Conservation (phyloP, 2,329 filamentous ascomycete species). For the Ascochyta lentis region DNA sequence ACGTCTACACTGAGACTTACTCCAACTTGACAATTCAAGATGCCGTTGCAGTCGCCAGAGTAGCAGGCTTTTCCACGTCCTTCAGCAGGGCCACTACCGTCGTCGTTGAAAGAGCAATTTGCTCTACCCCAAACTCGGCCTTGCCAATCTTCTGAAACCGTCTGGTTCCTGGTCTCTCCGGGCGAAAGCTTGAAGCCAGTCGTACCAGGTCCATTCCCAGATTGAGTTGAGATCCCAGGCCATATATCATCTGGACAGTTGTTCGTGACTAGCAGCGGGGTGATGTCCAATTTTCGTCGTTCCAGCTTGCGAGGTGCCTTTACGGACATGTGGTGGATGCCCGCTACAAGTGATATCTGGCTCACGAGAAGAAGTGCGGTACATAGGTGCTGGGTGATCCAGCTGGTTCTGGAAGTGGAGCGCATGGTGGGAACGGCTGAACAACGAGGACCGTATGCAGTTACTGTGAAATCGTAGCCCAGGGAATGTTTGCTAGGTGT, state of each 20-base stretch:
- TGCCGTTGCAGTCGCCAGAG: constrained; percentile 78
- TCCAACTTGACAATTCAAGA: constrained; percentile 71
- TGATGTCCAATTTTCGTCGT: constrained; percentile 45
- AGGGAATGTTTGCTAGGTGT: constrained; percentile 22
- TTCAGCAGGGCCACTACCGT: constrained; percentile 62
- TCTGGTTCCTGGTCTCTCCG: constrained; percentile 65
- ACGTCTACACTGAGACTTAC: constrained; percentile 55
- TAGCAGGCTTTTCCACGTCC: constrained; percentile 65
- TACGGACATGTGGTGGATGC: constrained; percentile 42
- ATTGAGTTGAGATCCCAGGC: constrained; percentile 77
- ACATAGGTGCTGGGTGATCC: constrained; percentile 29
- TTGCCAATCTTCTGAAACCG: constrained; percentile 77
- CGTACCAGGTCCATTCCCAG: constrained; percentile 69
- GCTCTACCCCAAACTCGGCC: constrained; percentile 84
- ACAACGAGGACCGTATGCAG: constrained; percentile 14
- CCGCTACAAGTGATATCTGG: constrained; percentile 30
- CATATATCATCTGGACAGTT: constrained; percentile 74
- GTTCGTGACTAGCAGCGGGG: constrained; percentile 73
- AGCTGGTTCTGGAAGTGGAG: constrained; percentile 12
- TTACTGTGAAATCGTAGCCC: constrained; percentile 10
- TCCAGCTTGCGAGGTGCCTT: constrained; percentile 38
- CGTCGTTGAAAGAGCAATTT: constrained; percentile 77
- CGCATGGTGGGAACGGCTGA: constrained; percentile 29
- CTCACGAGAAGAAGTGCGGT: constrained; percentile 31
- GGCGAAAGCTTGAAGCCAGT: constrained; percentile 72